Evolutionary conservation across 805 yeast species (phyloP), one percentile per base, ranked within the genome.

Genomic region (Metschnikowia amazonensis): DNA sequence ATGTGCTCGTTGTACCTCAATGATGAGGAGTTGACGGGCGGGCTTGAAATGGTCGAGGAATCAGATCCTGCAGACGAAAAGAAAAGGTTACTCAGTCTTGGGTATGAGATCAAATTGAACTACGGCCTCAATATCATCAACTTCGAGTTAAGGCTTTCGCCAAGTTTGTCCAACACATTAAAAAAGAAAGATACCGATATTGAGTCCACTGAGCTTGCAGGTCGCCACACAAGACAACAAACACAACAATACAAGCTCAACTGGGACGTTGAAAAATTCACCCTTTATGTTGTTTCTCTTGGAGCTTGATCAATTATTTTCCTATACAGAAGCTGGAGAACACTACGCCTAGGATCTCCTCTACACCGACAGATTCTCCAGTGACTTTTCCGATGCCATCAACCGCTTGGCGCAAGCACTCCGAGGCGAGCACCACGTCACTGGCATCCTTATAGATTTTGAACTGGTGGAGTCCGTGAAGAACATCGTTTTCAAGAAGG

Each of bases 321-420:
- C 99, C 99, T 18, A 94, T 89, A 64, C 99, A 94, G 62, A 94
- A 94, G 50, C 81, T 85, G 2, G 96, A 82, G 60, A 94, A 94
- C 0, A 94, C 94, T 1, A 87, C 92, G 0, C 94, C 97, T 4
- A 94, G 69, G 0, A 94, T 81, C 59, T 94, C 98, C 55, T 94
- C 97, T 0, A 90, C 75, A 0, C 95, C 96, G 11, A 92, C 80
- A 0, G 88, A 78, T 32, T 86, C 86, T 1, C 98, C 99, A 0
- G 97, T 90, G 21, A 94, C 86, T 58, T 83, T 86, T 0, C 97
- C 97, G 31, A 94, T 85, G 0, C 97, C 97, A 11, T 84, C 89
- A 16, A 84, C 81, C 0, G 96, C 81, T 41, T 76, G 76, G 40
- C 77, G 76, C 32, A 94, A 69, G 45, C 85, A 82, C 48, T 92